phyloP scores from a whole-genome alignment of 1,139 yeast genomes.

The Lodderomyces oxycetoniae region DNA sequence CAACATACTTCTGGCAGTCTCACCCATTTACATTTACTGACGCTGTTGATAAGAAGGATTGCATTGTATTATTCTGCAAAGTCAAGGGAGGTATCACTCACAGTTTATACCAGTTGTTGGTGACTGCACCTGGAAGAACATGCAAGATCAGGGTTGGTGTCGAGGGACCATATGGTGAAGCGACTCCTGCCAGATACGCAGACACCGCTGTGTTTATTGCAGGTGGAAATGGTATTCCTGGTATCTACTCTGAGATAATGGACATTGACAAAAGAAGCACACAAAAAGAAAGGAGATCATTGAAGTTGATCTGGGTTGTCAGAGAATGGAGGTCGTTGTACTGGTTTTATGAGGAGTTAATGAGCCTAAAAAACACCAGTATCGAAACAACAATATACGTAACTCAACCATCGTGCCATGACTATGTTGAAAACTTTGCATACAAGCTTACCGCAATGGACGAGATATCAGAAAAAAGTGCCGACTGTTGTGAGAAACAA shows the following conservation, averaged over 20 bases:
- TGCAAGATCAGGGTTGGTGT: slow-evolving; percentile 29
- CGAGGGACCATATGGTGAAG: slow-evolving; percentile 41
- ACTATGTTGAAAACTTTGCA: not conserved
- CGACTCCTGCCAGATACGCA: slow-evolving; percentile 25
- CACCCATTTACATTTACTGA: slow-evolving; percentile 39
- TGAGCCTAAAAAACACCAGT: slow-evolving; percentile 20
- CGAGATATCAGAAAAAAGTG: slow-evolving; percentile 2
- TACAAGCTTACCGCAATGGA: not conserved
- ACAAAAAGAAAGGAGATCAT: not conserved
- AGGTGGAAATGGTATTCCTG: slow-evolving; percentile 44
- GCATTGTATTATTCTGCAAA: slow-evolving; percentile 28
- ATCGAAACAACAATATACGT: slow-evolving; percentile 29
- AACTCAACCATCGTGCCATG: slow-evolving; percentile 22
- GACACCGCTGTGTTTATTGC: slow-evolving; percentile 40
- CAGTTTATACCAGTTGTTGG: slow-evolving; percentile 28
- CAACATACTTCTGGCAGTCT: slow-evolving; percentile 39
- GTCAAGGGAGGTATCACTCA: slow-evolving; percentile 38
- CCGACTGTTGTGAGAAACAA: not conserved
- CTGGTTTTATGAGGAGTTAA: slow-evolving; percentile 35
- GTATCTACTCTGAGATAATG: slow-evolving; percentile 36
- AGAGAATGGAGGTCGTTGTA: slow-evolving; percentile 29
- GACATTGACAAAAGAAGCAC: slow-evolving; percentile 16
- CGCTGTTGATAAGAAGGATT: slow-evolving; percentile 18
- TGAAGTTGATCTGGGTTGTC: slow-evolving; percentile 17
- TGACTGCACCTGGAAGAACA: slow-evolving; percentile 24